A percentile compares a stretch with the other conserved stretches of the same genome.
Evolutionary conservation across 2,329 filamentous ascomycete species (phyloP).

Genomic region (Elsinoe batatas): DNA sequence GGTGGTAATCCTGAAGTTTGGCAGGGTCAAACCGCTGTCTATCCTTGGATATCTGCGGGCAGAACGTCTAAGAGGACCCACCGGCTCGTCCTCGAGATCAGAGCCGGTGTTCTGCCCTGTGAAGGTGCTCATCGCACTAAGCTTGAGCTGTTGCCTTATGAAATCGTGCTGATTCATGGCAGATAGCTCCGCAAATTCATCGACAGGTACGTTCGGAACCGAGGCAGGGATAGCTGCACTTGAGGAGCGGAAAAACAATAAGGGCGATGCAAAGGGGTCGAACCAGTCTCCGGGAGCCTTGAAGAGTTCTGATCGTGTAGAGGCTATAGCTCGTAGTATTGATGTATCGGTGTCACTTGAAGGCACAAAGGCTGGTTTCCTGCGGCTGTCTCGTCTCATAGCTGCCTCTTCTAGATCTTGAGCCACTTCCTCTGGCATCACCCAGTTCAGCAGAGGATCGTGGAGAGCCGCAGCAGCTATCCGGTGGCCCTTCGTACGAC

Average conservation of each 20-base stretch:
- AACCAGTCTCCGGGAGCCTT: conserved; percentile 34
- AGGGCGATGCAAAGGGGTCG: conserved; percentile 42
- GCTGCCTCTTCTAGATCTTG: neutral
- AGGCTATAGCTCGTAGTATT: conserved; percentile 21
- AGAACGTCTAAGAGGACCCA: conserved; percentile 19
- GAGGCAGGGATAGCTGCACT: conserved; percentile 21
- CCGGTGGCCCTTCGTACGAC: conserved; percentile 30
- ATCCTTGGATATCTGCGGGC: conserved; percentile 35
- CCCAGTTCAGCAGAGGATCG: conserved; percentile 41
- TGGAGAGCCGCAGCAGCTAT: conserved; percentile 38
- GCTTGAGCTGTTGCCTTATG: conserved; percentile 19
- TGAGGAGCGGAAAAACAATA: conserved; percentile 42
- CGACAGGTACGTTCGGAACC: conserved; percentile 18
- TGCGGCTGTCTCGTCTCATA: neutral
- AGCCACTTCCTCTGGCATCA: conserved; percentile 27
- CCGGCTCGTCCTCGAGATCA: neutral
- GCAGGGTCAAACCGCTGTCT: conserved; percentile 31
- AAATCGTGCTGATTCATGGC: conserved; percentile 23
- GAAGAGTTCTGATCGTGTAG: conserved; percentile 32
- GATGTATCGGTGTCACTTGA: conserved; percentile 8
- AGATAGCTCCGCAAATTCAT: conserved; percentile 26
- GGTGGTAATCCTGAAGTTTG: conserved; percentile 32
- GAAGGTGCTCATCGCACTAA: conserved; percentile 17
- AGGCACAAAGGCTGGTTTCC: neutral
- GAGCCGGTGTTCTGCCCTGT: neutral